Base-by-base conservation (phyloP, 257 asterid species). In the Solanum sitiens region DNA sequence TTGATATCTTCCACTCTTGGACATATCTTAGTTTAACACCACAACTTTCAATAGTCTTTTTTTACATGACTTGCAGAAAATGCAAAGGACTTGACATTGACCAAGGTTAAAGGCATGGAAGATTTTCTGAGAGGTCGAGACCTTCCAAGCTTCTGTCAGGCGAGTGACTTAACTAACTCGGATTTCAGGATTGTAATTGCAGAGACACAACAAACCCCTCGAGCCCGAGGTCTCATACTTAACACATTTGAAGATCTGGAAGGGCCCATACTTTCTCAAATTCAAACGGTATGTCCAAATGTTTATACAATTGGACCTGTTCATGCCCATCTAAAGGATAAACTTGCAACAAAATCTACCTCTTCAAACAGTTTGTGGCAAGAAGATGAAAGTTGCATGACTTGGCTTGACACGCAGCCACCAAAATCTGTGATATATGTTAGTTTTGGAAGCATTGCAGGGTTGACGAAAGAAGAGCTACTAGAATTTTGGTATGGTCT, bases 231-330 rank as follows among this genome's bases (percentile, higher is more conserved):
- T 18, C 91, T 95, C 50, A 95, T 94, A 86, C 86, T 95, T 10
- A 93, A 95, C 95, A 92, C 96, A 40, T 94, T 94, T 72, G 96
- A 95, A 86, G 94, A 93, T 32, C 92, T 95, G 8, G 98, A 94
- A 87, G 95, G 91, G 1, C 95, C 95, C 6, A 87, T 92, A 18
- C 91, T 95, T 4, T 84, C 92, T 15, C 87, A 89, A 11, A 79
- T 94, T 80, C 93, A 92, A 7, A 87, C 39, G 2, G 85, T 86
- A 11, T 93, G 95, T 82, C 98, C 95, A 16, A 95, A 94, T 42
- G 86, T 93, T 7, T 95, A 94, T 92, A 74, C 95, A 63, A 91
- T 95, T 6, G 98, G 98, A 30, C 96, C 98, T 10, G 91, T 95
- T 6, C 98, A 95, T 30, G 91, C 93, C 3, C 96, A 91, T 79